Base-by-base conservation (phyloP, 2,329 filamentous ascomycete genomes). In the Pseudopithomyces chartarum region DNA sequence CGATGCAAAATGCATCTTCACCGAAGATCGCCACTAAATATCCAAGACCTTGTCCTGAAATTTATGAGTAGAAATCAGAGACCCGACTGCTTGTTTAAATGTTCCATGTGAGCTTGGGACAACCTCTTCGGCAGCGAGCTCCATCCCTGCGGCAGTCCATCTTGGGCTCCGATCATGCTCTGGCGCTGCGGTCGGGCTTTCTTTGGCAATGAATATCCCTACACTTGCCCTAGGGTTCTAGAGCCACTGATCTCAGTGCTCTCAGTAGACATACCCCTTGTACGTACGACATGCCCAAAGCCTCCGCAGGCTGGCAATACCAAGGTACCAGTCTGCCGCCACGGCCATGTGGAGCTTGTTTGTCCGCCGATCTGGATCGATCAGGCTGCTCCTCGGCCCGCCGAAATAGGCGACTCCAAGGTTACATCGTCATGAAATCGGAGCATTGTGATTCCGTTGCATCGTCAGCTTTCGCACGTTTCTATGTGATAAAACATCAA, bases 371-470 rank as follows among this genome's bases (percentile, higher is more conserved):
- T 42, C 48, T 52, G 42, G 54, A 58, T 55, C 43, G 52, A 44
- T 52, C 36, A 23, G 13, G 36, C 55, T 40, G 36, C 22, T 12
- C 42, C 26, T 55, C 57, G 47, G 57, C 36, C 46, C 42, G 47
- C 54, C 46, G 26, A 54, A 36, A 57, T 50, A 38, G 44, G 53
- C 54, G 23, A 48, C 22, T 32, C 22, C 38, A 52, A 23, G 39
- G 20, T 39, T 40, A 45, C 23, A 32, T 13, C 36, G 17, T 19
- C 22, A 49, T 49, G 23, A 23, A 44, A 46, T 60, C 47, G 17
- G 54, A 55, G 50, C 46, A 57, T 26, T 15, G 26, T 29, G 26
- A 48, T 48, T 2, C 45, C 12, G 32, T n/a, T 38, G 12, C 20
- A 34, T 7, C n/a, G 12, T 20, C 1, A 20, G 20, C 6, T 33